Evolutionary conservation across 495 filamentous ascomycete genomes (phyloP), one percentile per base, ranked within the genome.

Genomic region (Daldinia vernicosa): DNA sequence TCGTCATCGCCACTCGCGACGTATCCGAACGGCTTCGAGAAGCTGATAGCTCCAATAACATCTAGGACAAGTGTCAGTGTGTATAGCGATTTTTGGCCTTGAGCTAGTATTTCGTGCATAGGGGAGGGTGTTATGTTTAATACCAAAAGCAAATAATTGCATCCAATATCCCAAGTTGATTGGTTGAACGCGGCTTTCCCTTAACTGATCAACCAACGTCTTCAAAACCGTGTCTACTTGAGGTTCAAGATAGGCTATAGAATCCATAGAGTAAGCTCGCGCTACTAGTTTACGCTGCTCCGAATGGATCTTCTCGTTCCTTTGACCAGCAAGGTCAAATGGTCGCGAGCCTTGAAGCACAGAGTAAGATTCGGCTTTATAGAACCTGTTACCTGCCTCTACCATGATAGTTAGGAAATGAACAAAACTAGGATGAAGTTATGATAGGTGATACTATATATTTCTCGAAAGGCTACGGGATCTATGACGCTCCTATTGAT

Each of bases 231-330:
- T 39, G 45, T 70, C 24, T 3, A 70, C 27, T 9, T 66, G 67
- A 24, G 67, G 17, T 33, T 70, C 67, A 1, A 70, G 55, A 14
- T 58, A 39, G 22, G 50, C 17, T 17, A 40, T 60, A 9, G 61
- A 70, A 28, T 66, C 67, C 67, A 70, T 60, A 1, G 67, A 54
- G 39, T 70, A 70, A 9, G 54, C 53, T 4, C 61, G 45, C 8
- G 67, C 61, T 4, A 70, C 67, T 24, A 66, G 67, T 35, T 43
- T 66, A 47, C 67, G 67, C 32, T 70, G 67, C 15, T 57, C 45
- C 6, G 40, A 19, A 35, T 70, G 61, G 7, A 70, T 45, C 47
- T 70, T 70, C 35, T 70, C 67, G n/a, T 54, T 60, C 24, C 54
- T 55, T 45, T 70, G 53, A 17, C 45, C 55, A 0, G 55, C 61